phyloP scores from a whole-genome alignment of 805 yeast species.

The Metschnikowia arizonensis region DNA sequence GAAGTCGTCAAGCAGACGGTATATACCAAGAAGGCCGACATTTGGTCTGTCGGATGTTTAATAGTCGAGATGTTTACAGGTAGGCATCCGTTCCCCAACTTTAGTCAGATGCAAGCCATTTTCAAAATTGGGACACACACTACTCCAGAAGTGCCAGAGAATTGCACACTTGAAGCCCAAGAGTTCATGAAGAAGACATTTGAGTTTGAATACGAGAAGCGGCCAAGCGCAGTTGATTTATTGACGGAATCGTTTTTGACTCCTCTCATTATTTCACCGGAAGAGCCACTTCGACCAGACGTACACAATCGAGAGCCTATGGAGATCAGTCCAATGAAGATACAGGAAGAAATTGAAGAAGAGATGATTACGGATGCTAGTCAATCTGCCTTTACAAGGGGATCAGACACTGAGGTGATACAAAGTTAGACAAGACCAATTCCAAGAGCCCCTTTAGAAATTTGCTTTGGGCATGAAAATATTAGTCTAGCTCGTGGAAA shows the following conservation, averaged over 20 bases:
- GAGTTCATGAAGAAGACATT: constrained; percentile 66
- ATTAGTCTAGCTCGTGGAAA: neutral
- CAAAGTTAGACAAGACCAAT: neutral
- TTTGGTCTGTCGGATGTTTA: constrained; percentile 96
- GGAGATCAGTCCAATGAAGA: neutral
- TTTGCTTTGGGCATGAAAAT: neutral
- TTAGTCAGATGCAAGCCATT: constrained; percentile 95
- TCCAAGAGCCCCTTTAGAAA: neutral
- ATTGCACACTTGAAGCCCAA: constrained; percentile 64
- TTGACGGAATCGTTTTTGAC: constrained; percentile 60
- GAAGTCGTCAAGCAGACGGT: constrained; percentile 94
- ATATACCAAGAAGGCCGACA: constrained; percentile 88
- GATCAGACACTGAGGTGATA: neutral
- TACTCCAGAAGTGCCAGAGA: constrained; percentile 73
- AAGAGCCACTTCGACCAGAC: neutral
- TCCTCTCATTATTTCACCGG: constrained; percentile 40
- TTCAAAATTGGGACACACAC: constrained; percentile 87
- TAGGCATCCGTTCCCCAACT: constrained; percentile 91
- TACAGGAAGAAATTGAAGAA: neutral
- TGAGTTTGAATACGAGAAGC: constrained; percentile 64
- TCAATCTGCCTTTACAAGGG: neutral
- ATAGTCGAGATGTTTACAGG: constrained; percentile 95
- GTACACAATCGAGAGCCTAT: neutral
- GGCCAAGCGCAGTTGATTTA: constrained; percentile 72
- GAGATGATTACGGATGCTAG: neutral